Evolutionary conservation across 2,329 filamentous ascomycete species (phyloP).

Genomic region (Diaporthe sp.): DNA sequence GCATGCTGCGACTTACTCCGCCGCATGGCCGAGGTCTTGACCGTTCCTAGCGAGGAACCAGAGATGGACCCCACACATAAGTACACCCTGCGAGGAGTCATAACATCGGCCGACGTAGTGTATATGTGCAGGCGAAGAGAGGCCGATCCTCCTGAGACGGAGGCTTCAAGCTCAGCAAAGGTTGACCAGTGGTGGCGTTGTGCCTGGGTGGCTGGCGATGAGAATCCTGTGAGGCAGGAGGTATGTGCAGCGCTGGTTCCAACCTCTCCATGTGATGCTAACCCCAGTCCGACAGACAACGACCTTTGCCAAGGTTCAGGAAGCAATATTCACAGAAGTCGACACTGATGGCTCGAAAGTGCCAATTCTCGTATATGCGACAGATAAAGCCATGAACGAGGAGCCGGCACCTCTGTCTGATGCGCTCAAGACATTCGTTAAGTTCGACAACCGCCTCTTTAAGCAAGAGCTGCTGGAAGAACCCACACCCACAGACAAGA

Average conservation of each 20-base stretch:
- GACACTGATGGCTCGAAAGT: constrained; percentile 36
- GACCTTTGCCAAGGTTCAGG: constrained; percentile 42
- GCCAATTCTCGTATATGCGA: constrained; percentile 51
- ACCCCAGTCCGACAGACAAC: constrained; percentile 39
- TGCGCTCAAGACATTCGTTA: constrained; percentile 50
- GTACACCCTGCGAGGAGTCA: constrained; percentile 50
- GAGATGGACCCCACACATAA: constrained; percentile 47
- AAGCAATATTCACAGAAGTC: constrained; percentile 42
- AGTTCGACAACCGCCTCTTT: constrained; percentile 52
- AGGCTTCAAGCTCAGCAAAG: constrained; percentile 33
- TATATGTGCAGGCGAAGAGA: constrained; percentile 47
- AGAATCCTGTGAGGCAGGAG: constrained; percentile 42
- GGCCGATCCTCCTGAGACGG: constrained; percentile 42
- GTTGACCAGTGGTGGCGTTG: constrained; percentile 50
- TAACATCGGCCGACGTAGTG: constrained; percentile 45
- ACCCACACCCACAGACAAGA: constrained; percentile 46
- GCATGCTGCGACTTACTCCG: constrained; percentile 35
- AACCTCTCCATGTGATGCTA: background rate
- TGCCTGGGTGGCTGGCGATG: constrained; percentile 42
- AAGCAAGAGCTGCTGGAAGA: constrained; percentile 50
- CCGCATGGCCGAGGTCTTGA: constrained; percentile 33
- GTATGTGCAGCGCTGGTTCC: constrained; percentile 32
- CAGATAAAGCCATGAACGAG: constrained; percentile 47
- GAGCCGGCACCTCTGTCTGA: constrained; percentile 44
- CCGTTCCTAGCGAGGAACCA: constrained; percentile 38